phyloP scores from a whole-genome alignment of 345 rosid genomes.

The Dimocarpus longan region DNA sequence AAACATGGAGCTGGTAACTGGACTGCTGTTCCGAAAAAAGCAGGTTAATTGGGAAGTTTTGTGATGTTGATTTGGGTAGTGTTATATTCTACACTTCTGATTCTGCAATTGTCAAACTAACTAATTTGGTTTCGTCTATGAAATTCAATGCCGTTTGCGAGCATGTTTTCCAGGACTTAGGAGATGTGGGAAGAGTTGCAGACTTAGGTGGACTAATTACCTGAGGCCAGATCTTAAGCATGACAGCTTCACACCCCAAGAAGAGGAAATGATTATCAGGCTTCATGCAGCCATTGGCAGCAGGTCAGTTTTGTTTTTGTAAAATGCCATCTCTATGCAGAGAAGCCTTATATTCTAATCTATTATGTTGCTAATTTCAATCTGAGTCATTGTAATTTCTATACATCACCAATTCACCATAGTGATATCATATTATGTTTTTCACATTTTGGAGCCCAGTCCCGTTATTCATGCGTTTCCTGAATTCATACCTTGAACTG shows the following conservation, averaged over 20 bases:
- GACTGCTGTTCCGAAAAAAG: slow-evolving; percentile 53
- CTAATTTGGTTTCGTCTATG: not conserved
- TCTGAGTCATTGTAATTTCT: no score
- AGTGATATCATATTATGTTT: no score
- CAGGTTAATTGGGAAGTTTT: slow-evolving; percentile 39
- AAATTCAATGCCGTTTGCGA: slow-evolving; percentile 10
- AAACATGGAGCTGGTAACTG: slow-evolving; percentile 66
- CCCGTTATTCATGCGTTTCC: no score
- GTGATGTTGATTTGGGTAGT: not conserved
- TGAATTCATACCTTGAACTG: no score
- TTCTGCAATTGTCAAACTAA: not conserved
- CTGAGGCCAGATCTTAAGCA: slow-evolving; percentile 63
- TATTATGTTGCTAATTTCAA: no score
- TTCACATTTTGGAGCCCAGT: no score
- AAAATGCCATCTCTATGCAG: no score
- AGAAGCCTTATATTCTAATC: no score
- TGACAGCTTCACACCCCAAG: slow-evolving; percentile 73
- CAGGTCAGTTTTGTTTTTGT: slow-evolving; percentile 45
- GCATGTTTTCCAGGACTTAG: slow-evolving; percentile 46
- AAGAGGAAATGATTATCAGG: slow-evolving; percentile 81
- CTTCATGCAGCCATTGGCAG: slow-evolving; percentile 94
- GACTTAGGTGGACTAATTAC: slow-evolving; percentile 73
- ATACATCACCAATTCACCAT: no score
- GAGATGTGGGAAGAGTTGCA: slow-evolving; percentile 84
- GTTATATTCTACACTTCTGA: not conserved